Evolutionary conservation across 106 monocot species (phyloP).

Genomic region (Dactylorhiza incarnata): DNA sequence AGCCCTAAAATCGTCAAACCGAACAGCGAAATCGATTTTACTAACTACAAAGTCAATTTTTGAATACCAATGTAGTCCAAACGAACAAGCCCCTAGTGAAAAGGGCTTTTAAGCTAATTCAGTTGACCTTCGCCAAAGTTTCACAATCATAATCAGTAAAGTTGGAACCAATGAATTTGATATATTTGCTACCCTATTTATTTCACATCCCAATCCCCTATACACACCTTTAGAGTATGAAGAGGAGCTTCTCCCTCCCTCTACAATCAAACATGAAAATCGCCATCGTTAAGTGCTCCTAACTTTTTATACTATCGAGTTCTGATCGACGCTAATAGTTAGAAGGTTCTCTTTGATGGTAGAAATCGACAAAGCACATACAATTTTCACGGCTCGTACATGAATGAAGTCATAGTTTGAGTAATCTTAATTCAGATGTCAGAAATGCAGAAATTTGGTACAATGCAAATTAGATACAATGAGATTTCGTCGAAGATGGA

Average conservation of each 20-base stretch:
- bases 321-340: neutral
- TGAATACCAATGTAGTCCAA: too few species aligned
- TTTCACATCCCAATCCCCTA: neutral
- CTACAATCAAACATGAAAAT: slow-evolving; percentile 2
- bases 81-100: too few species aligned
- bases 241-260: neutral
- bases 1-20: too few species aligned
- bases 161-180: neutral
- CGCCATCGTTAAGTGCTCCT: neutral
- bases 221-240: neutral
- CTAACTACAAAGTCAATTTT: too few species aligned
- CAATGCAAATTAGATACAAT: too few species aligned
- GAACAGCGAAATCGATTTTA: too few species aligned
- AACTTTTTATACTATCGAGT: neutral
- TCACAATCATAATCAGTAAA: slow-evolving; percentile 1
- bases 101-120: too few species aligned
- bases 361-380: neutral
- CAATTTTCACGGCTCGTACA: neutral
- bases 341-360: neutral
- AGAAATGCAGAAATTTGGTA: too few species aligned
- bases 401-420: neutral
- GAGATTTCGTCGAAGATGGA: too few species aligned
- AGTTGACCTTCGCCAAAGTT: neutral
- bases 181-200: neutral
- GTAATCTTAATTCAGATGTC: too few species aligned